Evolutionary conservation across 1,284 basidiomycete species (phyloP).

Genomic region (Violaceomyces palustris): DNA sequence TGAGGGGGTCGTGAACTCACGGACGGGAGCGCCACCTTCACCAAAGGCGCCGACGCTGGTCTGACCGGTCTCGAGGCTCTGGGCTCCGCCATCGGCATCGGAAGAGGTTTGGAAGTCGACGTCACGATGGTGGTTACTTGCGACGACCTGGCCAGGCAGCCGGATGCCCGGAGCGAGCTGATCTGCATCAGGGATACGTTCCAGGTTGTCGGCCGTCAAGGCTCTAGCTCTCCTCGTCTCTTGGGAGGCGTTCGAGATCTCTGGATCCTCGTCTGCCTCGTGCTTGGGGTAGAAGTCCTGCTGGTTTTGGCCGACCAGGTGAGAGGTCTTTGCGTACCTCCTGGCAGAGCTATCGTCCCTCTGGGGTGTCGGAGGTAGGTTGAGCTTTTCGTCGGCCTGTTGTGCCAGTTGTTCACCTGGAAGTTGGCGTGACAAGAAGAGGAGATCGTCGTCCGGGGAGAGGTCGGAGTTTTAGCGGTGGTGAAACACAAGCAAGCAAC

Average conservation of each 20-base stretch:
- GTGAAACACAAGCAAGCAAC: too few species aligned
- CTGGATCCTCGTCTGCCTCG: too few species aligned
- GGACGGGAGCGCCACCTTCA: slow-evolving; percentile 29
- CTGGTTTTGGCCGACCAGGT: too few species aligned
- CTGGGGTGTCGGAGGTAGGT: too few species aligned
- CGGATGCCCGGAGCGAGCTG: slow-evolving; percentile 50
- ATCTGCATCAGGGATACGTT: slow-evolving; percentile 47
- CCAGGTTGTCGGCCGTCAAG: slow-evolving; percentile 48
- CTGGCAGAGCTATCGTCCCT: slow-evolving; percentile 31
- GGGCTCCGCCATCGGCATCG: slow-evolving; percentile 21
- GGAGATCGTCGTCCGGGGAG: too few species aligned
- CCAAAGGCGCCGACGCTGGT: slow-evolving; percentile 33
- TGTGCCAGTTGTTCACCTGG: too few species aligned
- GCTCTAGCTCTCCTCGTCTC: slow-evolving; percentile 26
- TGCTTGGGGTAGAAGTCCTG: too few species aligned
- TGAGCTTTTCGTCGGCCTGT: too few species aligned
- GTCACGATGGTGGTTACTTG: slow-evolving; percentile 1
- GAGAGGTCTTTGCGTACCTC: slow-evolving; percentile 33
- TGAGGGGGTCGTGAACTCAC: neutral
- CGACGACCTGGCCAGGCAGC: slow-evolving; percentile 22
- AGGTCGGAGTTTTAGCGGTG: too few species aligned
- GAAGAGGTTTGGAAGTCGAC: slow-evolving; percentile 30
- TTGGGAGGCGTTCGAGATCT: too few species aligned
- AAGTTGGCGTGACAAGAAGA: too few species aligned
- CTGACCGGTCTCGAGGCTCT: slow-evolving; percentile 24